phyloP scores from a whole-genome alignment of 371 early-diverging fungal genomes.

The Lichtheimia ornata region DNA sequence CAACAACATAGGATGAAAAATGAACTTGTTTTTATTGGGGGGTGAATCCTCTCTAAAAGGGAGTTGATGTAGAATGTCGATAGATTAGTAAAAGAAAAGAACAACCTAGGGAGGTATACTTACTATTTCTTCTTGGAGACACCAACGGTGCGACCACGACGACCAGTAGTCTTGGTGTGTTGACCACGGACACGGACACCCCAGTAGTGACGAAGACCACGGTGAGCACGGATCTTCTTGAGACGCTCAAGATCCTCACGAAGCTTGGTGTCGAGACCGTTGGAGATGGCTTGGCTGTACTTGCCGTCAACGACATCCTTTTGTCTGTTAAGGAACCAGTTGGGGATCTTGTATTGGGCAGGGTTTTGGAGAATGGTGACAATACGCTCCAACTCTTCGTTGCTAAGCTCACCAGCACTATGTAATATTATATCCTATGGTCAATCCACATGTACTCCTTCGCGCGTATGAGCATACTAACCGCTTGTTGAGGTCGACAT shows the following conservation, averaged over 20 bases:
- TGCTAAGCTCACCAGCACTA: conserved; percentile 96
- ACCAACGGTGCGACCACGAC: conserved; percentile 91
- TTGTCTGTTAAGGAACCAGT: conserved; percentile 98
- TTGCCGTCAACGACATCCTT: conserved; percentile 96
- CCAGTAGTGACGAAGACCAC: conserved; percentile 96
- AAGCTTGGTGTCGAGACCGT: conserved; percentile 92
- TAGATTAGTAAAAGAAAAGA: too few relatives aligned
- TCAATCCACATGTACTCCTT: background rate
- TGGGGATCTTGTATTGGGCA: conserved; percentile 95
- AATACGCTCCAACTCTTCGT: conserved; percentile 91
- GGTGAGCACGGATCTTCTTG: conserved; percentile 95
- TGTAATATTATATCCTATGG: background rate
- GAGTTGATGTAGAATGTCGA: too few relatives aligned
- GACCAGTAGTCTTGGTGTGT: conserved; percentile 98
- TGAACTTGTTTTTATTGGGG: too few relatives aligned
- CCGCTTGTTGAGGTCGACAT: conserved; percentile 94
- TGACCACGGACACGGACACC: conserved; percentile 96
- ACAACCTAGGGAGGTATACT: too few relatives aligned
- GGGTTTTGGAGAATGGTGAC: conserved; percentile 92
- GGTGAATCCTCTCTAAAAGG: too few relatives aligned
- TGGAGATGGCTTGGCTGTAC: conserved; percentile 92
- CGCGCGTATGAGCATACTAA: conserved; percentile 45
- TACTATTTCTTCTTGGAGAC: conserved; percentile 95
- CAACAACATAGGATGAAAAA: too few relatives aligned
- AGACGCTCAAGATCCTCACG: conserved; percentile 97